Evolutionary conservation across 371 early-diverging fungal species (phyloP).

Genomic region (Conidiobolus incongruus): DNA sequence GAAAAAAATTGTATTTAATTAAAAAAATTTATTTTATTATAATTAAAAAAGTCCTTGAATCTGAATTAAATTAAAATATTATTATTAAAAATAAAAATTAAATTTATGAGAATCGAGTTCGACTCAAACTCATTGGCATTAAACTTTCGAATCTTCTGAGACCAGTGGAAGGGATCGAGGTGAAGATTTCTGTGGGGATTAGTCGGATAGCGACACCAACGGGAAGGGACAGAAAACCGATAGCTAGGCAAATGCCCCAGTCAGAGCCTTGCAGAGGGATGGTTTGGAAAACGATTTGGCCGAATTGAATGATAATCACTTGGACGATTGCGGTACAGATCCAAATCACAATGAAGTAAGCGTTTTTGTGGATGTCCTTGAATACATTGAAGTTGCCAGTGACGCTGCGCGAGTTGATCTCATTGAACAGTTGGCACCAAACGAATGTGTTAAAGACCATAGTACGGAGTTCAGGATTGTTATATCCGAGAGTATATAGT

Average conservation of each 20-base stretch:
- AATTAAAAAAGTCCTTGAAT: no score
- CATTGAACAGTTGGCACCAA: slow-evolving; percentile 83
- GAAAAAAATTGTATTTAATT: no score
- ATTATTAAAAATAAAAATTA: no score
- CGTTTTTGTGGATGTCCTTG: slow-evolving; percentile 46
- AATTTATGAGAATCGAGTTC: no score
- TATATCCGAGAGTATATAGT: no score
- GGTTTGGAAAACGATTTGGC: slow-evolving; percentile 74
- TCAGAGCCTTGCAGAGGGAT: slow-evolving; percentile 34
- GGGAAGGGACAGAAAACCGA: slow-evolving; percentile 65
- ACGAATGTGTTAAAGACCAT: slow-evolving; percentile 92
- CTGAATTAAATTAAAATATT: no score
- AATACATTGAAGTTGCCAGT: slow-evolving; percentile 66
- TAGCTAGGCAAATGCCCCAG: slow-evolving; percentile 55
- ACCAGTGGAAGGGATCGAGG: no score
- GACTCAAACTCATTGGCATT: no score
- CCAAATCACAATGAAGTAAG: slow-evolving; percentile 45
- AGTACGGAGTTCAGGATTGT: no score
- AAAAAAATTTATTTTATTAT: no score
- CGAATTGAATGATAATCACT: slow-evolving; percentile 67
- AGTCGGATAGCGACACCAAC: slow-evolving; percentile 52
- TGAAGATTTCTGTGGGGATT: slow-evolving; percentile 22
- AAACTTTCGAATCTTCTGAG: no score
- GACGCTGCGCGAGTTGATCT: slow-evolving; percentile 60
- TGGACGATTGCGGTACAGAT: slow-evolving; percentile 46